Conservation (phyloP, 228 moss, liverwort and hornwort genomes). For the Sphagnum fallax region DNA sequence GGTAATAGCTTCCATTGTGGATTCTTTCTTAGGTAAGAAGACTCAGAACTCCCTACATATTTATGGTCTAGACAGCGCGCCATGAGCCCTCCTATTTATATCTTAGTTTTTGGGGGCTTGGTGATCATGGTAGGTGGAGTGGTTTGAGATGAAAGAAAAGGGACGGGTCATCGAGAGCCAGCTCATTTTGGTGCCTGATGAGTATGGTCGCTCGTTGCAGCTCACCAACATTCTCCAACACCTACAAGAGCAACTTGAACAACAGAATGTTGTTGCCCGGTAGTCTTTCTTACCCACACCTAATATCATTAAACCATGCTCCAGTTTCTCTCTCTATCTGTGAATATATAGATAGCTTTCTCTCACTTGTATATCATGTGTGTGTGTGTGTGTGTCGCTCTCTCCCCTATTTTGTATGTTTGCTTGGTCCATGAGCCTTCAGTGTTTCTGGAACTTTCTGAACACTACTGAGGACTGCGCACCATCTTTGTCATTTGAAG, state of each 20-base stretch:
- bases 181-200: slow-evolving; percentile 73
- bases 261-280: slow-evolving; percentile 81
- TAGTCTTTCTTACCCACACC: slow-evolving; percentile 12
- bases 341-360: neutral
- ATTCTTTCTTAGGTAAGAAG: too few species aligned
- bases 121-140: slow-evolving; percentile 49
- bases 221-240: slow-evolving; percentile 66
- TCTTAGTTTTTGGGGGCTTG: too few species aligned
- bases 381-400: neutral
- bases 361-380: neutral
- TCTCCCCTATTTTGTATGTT: neutral
- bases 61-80: neutral
- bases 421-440: neutral
- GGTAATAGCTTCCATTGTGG: neutral
- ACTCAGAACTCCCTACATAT: neutral
- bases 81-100: too few species aligned
- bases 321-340: neutral
- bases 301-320: neutral
- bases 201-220: slow-evolving; percentile 84
- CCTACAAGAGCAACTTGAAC: slow-evolving; percentile 82
- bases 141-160: slow-evolving; percentile 81
- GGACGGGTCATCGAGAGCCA: slow-evolving; percentile 76
- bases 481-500: neutral
- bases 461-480: neutral
- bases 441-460: neutral